Percentiles rank a stretch among this genome's conserved stretches.
Evolutionary conservation across 805 yeast species (phyloP).

Genomic region (Grigorovia transvaalensis): DNA sequence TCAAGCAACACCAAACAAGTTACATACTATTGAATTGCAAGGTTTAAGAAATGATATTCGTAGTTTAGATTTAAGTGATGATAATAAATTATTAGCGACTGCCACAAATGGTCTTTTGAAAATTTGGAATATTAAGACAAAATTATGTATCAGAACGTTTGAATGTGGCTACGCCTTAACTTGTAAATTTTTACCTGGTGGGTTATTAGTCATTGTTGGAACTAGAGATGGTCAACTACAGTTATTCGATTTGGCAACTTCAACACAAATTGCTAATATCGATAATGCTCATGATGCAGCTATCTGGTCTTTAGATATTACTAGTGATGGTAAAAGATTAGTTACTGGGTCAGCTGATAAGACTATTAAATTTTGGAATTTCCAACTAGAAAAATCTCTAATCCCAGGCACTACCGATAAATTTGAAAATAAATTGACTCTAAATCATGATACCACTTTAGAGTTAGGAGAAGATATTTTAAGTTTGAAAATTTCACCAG

Average conservation of each 20-base stretch:
- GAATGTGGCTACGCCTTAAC: conserved; percentile 82
- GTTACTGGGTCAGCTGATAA: conserved; percentile 95
- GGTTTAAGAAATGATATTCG: conserved; percentile 92
- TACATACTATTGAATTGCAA: conserved; percentile 53
- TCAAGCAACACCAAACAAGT: conserved; percentile 34
- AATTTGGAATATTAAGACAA: conserved; percentile 73
- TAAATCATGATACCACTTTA: conserved; percentile 68
- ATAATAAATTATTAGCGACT: conserved; percentile 69
- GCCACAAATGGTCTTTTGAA: conserved; percentile 87
- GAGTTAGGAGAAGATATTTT: conserved; percentile 82
- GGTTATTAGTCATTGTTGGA: conserved; percentile 75
- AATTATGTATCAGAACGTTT: conserved; percentile 73
- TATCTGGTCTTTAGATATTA: conserved; percentile 82
- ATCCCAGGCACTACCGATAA: conserved; percentile 57
- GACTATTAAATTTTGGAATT: conserved; percentile 79
- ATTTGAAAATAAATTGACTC: conserved; percentile 41
- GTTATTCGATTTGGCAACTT: conserved; percentile 76
- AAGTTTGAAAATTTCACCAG: conserved; percentile 71
- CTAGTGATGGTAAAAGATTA: conserved; percentile 73
- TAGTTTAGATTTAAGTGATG: conserved; percentile 71
- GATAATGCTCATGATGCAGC: conserved; percentile 73
- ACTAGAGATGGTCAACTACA: conserved; percentile 80
- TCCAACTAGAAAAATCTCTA: conserved; percentile 53
- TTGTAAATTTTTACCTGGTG: conserved; percentile 82
- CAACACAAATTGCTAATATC: conserved; percentile 58